A percentile compares a stretch with the other conserved stretches of the same genome.
phyloP scores from a whole-genome alignment of 2,329 filamentous ascomycete genomes.

The Fonsecaea erecta region DNA sequence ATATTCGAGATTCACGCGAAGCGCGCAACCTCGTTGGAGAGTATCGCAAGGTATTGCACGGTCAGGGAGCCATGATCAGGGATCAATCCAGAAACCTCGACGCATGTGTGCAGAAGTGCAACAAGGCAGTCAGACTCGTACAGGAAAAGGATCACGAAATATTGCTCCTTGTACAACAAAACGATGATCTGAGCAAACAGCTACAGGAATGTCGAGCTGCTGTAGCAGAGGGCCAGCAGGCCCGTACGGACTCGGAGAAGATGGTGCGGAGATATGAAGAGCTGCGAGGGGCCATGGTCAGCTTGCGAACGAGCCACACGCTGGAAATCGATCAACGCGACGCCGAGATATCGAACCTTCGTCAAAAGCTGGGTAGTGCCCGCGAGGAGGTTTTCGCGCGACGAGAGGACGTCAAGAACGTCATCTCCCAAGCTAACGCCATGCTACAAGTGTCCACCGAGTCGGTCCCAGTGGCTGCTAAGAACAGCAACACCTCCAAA shows the following conservation, averaged over 20 bases:
- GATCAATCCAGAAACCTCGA: conserved; percentile 27
- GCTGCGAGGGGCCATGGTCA: conserved; percentile 27
- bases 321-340: conserved; percentile 31
- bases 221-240: conserved; percentile 11
- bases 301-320: conserved; percentile 25
- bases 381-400: conserved; percentile 31
- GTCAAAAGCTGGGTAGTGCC: conserved; percentile 31
- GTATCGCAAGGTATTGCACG: conserved; percentile 25
- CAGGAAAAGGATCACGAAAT: conserved; percentile 32
- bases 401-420: conserved; percentile 32
- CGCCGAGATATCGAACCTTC: conserved; percentile 26
- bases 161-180: conserved; percentile 24
- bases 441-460: conserved; percentile 11
- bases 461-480: conserved; percentile 4
- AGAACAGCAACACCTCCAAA: conserved; percentile 27
- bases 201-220: conserved; percentile 19
- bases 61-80: conserved; percentile 25
- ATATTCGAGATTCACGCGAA: conserved; percentile 19
- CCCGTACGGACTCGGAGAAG: conserved; percentile 10
- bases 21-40: conserved; percentile 16
- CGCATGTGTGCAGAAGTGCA: conserved; percentile 18
- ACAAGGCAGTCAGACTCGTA: conserved; percentile 14
- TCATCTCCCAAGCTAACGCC: conserved; percentile 23
- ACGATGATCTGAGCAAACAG: conserved; percentile 16
- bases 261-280: conserved; percentile 27